These are phyloP conservation scores for Lactifluus volemus DNA, from an alignment of 768 basidiomycete species.

Conservation along the genomic window DNA sequence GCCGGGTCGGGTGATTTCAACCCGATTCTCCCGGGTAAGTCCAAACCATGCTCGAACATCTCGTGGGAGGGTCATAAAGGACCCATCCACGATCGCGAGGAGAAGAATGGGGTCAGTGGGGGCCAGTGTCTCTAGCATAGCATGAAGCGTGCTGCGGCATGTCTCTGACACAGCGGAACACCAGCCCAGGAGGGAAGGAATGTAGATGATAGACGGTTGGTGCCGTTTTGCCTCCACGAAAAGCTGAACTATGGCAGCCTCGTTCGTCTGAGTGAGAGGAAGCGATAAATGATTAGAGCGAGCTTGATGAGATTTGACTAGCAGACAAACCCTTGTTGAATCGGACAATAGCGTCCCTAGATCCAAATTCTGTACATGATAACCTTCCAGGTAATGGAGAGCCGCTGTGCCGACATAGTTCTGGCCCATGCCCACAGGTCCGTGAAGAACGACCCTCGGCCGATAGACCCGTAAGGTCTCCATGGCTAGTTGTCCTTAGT, in stretches of 20 bases:
- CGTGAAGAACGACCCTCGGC: conserved; percentile 79
- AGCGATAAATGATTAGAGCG: neutral
- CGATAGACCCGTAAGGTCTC: conserved; percentile 86
- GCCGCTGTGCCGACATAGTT: conserved; percentile 82
- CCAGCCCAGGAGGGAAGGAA: conserved; percentile 85
- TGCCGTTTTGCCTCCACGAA: conserved; percentile 97
- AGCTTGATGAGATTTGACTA: neutral
- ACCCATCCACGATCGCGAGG: conserved; percentile 80
- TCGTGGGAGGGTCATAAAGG: conserved; percentile 54
- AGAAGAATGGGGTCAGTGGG: conserved; percentile 93
- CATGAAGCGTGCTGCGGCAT: conserved; percentile 72
- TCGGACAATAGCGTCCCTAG: conserved; percentile 84
- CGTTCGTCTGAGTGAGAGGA: conserved; percentile 51
- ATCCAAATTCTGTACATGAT: conserved; percentile 90
- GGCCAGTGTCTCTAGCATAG: conserved; percentile 85
- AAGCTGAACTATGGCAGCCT: conserved; percentile 89
- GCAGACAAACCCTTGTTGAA: conserved; percentile 65
- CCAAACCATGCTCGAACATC: conserved; percentile 96
- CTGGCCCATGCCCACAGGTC: conserved; percentile 83
- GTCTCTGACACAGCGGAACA: conserved; percentile 78
- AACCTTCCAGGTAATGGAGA: conserved; percentile 91
- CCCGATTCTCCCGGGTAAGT: conserved; percentile 57
- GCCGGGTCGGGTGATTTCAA: conserved; percentile 50
- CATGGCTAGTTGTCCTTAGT: conserved; percentile 50
- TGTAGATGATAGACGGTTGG: conserved; percentile 92